phyloP scores from a whole-genome alignment of 441 rosid genomes.

The Gossypium schwendimanii region DNA sequence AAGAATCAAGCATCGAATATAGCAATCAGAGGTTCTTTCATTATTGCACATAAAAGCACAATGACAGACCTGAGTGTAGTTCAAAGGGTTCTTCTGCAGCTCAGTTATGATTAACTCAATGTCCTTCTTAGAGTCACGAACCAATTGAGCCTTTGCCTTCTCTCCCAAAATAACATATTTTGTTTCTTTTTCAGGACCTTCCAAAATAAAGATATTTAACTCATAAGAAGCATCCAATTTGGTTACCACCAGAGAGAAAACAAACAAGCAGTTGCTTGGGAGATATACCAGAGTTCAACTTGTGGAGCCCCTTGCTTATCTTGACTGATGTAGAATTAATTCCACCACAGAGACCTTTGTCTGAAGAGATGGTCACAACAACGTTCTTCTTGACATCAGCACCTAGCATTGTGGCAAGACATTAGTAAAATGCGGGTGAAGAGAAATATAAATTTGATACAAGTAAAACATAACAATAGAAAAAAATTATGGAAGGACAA shows the following conservation, averaged over 20 bases:
- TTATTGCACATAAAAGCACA: neutral
- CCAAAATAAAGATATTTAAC: constrained; percentile 13
- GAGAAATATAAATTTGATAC: neutral
- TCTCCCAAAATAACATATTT: constrained; percentile 82
- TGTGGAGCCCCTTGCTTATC: constrained; percentile 63
- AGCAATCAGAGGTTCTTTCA: neutral
- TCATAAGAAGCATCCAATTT: neutral
- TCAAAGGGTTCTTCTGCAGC: constrained; percentile 81
- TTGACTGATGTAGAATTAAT: constrained; percentile 84
- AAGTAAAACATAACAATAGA: neutral
- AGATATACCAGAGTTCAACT: constrained; percentile 64
- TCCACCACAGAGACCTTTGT: constrained; percentile 98
- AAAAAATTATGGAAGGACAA: neutral
- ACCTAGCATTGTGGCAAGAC: constrained; percentile 2
- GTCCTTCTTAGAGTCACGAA: constrained; percentile 76
- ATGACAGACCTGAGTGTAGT: constrained; percentile 66
- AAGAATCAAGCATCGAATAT: too few relatives aligned
- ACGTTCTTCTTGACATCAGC: constrained; percentile 88
- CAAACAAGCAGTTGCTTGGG: constrained; percentile 2
- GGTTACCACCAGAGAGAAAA: neutral
- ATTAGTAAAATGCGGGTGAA: neutral
- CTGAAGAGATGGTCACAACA: constrained; percentile 74
- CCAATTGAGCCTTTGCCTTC: constrained; percentile 72
- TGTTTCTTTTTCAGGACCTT: constrained; percentile 81
- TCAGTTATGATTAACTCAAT: constrained; percentile 57